phyloP scores from a whole-genome alignment of 768 basidiomycete species.

The Collybiopsis confluens region DNA sequence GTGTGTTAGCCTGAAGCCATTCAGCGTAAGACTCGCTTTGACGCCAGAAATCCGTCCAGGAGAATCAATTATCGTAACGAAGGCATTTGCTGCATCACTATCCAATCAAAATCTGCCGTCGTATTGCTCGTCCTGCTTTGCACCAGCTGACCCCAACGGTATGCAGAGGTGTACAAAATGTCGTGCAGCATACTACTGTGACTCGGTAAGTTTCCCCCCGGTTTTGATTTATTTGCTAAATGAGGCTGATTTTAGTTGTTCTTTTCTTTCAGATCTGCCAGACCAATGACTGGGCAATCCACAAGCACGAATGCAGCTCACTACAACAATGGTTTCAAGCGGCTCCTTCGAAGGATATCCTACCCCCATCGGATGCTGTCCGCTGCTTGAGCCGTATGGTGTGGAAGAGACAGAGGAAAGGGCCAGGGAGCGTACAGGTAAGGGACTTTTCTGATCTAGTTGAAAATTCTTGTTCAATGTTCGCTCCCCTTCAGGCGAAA shows the following conservation, averaged over 20 bases:
- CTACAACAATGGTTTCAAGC: constrained; percentile 52
- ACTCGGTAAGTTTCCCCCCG: constrained; percentile 41
- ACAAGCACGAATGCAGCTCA: constrained; percentile 76
- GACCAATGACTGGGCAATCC: constrained; percentile 65
- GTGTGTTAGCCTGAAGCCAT: neutral
- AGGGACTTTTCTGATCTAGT: constrained; percentile 11
- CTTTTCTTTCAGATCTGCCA: constrained; percentile 54
- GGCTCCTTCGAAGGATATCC: constrained; percentile 41
- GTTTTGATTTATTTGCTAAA: neutral
- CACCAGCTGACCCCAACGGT: constrained; percentile 26
- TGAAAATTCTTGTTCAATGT: neutral
- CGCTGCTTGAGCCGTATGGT: constrained; percentile 74
- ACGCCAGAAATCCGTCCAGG: constrained; percentile 37
- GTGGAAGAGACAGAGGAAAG: constrained; percentile 57
- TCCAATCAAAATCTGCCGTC: constrained; percentile 56
- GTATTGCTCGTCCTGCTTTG: constrained; percentile 70
- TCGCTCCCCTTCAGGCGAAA: constrained; percentile 37
- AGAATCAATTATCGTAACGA: constrained; percentile 46
- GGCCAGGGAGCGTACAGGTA: constrained; percentile 56
- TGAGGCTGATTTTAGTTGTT: neutral
- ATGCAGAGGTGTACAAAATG: constrained; percentile 77
- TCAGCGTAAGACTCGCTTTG: neutral
- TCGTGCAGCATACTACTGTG: constrained; percentile 70
- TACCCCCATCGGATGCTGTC: constrained; percentile 73
- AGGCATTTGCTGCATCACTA: constrained; percentile 61